Evolutionary conservation across 192 early-diverging fungal species (phyloP).

Genomic region (Coemansia sp.): DNA sequence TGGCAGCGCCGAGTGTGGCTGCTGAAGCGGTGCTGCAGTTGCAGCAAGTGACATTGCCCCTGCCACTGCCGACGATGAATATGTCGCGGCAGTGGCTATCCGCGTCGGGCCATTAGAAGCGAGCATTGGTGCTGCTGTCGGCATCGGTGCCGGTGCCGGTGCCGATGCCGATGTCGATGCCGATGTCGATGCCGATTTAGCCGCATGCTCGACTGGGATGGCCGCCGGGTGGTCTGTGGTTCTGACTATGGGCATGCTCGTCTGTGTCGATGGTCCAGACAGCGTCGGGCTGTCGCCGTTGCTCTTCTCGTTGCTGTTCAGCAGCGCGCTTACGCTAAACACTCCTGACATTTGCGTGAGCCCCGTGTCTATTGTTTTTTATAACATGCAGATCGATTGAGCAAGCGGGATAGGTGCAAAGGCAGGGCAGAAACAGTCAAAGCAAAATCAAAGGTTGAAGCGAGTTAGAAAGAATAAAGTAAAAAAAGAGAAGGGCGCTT

Average conservation of each 20-base stretch:
- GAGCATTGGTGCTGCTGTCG: no score
- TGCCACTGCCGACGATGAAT: no score
- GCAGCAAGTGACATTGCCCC: neutral
- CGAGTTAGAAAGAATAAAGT: conserved; percentile 2
- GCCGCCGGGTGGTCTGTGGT: neutral
- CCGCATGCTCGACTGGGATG: neutral
- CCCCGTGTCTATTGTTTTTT: neutral
- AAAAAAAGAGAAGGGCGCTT: conserved; percentile 9
- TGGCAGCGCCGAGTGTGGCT: conserved; percentile 3
- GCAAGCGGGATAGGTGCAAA: neutral
- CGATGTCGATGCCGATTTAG: neutral
- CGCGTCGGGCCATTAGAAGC: no score
- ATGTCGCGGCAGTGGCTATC: neutral
- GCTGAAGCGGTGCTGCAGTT: neutral
- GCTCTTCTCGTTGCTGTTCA: conserved; percentile 19
- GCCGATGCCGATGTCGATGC: neutral
- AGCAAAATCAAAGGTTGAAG: neutral
- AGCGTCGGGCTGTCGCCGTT: conserved; percentile 4
- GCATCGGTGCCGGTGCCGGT: neutral
- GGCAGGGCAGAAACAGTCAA: neutral
- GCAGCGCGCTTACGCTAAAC: conserved; percentile 42
- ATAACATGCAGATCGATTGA: neutral
- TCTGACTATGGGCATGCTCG: neutral
- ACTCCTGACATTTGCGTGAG: conserved; percentile 7
- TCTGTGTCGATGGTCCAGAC: neutral